Evolutionary conservation across 1,139 yeast species (phyloP), one percentile per base, ranked within the genome.

Genomic region (Cylindricascospora bacillispora): DNA sequence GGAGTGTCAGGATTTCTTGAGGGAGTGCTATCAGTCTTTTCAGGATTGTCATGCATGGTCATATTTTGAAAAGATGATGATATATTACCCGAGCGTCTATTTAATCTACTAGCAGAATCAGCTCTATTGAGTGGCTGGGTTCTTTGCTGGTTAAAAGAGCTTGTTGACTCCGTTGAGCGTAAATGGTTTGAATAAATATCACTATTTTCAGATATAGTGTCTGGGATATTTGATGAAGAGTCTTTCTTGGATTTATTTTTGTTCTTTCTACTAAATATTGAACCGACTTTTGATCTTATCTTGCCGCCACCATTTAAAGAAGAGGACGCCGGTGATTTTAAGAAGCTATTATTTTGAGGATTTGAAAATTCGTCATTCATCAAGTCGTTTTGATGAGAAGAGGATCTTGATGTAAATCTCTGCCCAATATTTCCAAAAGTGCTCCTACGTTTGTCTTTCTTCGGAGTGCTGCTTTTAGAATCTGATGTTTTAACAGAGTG

Each of bases 201-300:
- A 18, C 21, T 18, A n/a, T n/a, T n/a, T 10, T 18, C 21, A 7
- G 21, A 18, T 18, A 18, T 18, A 10, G 21, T 7, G 21, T 18
- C 21, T 7, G 21, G 21, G 9, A 18, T 18, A 11, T 17, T 26
- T 12, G 19, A 25, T 9, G 25, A 14, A 12, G 22, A 21, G 3
- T 29, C 26, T 3, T 18, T 26, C 15, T 29, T 26, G 31, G 41
- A 46, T 30, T 42, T 49, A 14, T 37, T 38, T 24, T 38, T 65
- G 45, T 71, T 68, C 46, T 71, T 73, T 41, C 80, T 70, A 26
- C 79, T 76, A 52, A 85, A 79, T 36, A 85, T 74, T 0, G 95
- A 82, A 12, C 95, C 95, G 24, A 85, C 85, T 49, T 64, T 74
- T 4, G 93, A 79, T 50, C 75, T 73, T 46, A 85, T 59, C 38